Conservation (phyloP, 2,329 filamentous ascomycete species). For the Basipetospora sp. region DNA sequence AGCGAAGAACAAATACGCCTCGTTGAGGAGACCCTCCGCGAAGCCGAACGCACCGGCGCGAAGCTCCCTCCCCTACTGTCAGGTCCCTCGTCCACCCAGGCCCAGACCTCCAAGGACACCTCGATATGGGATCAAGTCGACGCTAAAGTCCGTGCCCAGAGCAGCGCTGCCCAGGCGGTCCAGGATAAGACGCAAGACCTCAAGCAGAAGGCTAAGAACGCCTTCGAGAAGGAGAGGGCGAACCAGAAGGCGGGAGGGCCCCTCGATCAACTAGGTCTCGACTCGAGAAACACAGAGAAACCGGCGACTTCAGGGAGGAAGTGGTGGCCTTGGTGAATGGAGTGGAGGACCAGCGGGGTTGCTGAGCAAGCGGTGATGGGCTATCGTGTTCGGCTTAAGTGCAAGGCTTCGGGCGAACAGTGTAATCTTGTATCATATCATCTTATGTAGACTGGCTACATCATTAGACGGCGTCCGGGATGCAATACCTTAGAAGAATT, state of each 20-base stretch:
- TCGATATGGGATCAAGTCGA: conserved; percentile 11
- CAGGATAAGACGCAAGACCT: conserved; percentile 9
- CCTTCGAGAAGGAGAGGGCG: conserved; percentile 27
- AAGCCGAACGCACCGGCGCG: conserved; percentile 29
- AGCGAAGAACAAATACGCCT: conserved; percentile 40
- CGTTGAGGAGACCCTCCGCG: conserved; percentile 41
- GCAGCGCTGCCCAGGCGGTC: conserved; percentile 1
- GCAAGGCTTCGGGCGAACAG: conserved; percentile 6
- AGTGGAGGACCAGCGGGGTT: conserved; percentile 11
- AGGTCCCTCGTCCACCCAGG: not conserved
- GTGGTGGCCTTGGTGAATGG: conserved; percentile 25
- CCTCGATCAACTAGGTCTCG: conserved; percentile 34
- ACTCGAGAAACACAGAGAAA: conserved; percentile 14
- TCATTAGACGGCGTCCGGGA: conserved; percentile 31
- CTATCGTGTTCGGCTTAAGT: conserved; percentile 6
- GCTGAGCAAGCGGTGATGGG: not conserved
- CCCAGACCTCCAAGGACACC: not conserved
- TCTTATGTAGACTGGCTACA: conserved; percentile 25
- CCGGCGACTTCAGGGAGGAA: conserved; percentile 28
- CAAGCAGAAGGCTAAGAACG: conserved; percentile 25
- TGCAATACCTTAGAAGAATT: conserved; percentile 14
- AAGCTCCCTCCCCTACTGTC: conserved; percentile 37
- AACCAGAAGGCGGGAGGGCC: conserved; percentile 34
- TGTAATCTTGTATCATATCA: conserved; percentile 24
- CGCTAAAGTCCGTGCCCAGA: conserved; percentile 9